Conservation (phyloP, 257 asterid species). For the Osmanthus fragrans region DNA sequence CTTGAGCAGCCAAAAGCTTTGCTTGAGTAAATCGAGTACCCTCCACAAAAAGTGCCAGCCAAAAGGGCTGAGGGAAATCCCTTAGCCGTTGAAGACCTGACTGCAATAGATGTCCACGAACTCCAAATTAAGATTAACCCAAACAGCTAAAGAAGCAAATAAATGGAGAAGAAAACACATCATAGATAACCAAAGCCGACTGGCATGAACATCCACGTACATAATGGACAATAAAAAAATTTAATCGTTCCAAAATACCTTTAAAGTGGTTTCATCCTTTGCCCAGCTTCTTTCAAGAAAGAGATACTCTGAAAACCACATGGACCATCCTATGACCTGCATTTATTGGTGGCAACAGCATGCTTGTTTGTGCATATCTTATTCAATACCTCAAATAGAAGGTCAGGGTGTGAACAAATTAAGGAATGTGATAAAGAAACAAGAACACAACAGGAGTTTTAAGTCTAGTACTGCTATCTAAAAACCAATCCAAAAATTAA, state of each 20-base stretch:
- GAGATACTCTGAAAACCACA: conserved; percentile 97
- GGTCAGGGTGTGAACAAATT: background rate
- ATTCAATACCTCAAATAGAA: conserved; percentile 21
- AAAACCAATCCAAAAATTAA: background rate
- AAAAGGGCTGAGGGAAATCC: conserved; percentile 88
- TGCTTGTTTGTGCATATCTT: background rate
- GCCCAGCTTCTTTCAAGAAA: conserved; percentile 99
- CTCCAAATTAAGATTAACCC: conserved; percentile 13
- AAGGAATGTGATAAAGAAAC: conserved; percentile 13
- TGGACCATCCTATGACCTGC: conserved; percentile 99
- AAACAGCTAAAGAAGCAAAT: background rate
- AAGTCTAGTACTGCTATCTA: background rate
- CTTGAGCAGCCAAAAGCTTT: conserved; percentile 95
- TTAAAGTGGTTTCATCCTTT: conserved; percentile 80
- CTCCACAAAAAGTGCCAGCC: conserved; percentile 97
- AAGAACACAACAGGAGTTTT: background rate
- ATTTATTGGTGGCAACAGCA: conserved; percentile 23
- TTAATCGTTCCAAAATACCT: conserved; percentile 48
- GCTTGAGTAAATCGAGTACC: conserved; percentile 96
- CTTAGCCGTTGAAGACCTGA: conserved; percentile 62
- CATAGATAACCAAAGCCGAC: background rate
- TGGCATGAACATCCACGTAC: background rate
- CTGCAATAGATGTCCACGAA: conserved; percentile 47
- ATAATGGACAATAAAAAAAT: background rate
- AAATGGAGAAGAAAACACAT: background rate